Base-by-base conservation (phyloP, 768 basidiomycete genomes). In the Pleurotus cornucopiae region DNA sequence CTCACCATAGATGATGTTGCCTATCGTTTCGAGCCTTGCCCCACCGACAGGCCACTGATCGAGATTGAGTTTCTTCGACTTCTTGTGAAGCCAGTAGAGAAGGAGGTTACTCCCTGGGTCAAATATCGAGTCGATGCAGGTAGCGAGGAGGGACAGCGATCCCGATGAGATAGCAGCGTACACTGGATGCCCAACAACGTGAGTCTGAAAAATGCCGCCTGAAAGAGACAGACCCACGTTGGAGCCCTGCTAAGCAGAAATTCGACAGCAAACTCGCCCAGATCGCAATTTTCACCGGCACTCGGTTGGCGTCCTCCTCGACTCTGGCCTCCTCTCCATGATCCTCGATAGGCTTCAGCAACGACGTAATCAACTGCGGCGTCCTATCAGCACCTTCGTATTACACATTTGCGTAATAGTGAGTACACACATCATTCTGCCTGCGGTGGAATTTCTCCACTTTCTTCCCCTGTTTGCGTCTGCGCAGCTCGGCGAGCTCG, bases 11-110 rank as follows among this genome's bases (percentile, higher is more conserved):
- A 91, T 73, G 57, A 93, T 84, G 63, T 94, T 94, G 6, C 90
- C 91, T 54, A 92, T 91, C 4, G 89, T 94, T 67, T 94, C 89
- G 43, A 96, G 78, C 45, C 92, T 80, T 16, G 88, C 83, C 37
- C 93, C 93, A 47, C 94, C 87, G 3, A 92, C 88, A 34, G 94
- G 93, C 94, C 92, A 97, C 61, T 89, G 89, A 68, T 86, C 91
- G 40, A 74, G 60, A 63, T 96, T 92, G 57, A 95, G 79, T 34
- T 62, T 78, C 13, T 64, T 71, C 1, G 91, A 84, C 63, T 91
- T 87, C 61, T 75, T 74, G 70, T 98, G 86, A 3, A 94, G 74
- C 77, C 81, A 85, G 61, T 83, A 87, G 3, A 94, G 76, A 16
- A 94, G 73, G 47, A 91, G 67, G 62, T 91, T 93, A 64, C 89